Base-by-base conservation (phyloP, 73 alveolate genomes). In the Paramecium biaurelia region DNA sequence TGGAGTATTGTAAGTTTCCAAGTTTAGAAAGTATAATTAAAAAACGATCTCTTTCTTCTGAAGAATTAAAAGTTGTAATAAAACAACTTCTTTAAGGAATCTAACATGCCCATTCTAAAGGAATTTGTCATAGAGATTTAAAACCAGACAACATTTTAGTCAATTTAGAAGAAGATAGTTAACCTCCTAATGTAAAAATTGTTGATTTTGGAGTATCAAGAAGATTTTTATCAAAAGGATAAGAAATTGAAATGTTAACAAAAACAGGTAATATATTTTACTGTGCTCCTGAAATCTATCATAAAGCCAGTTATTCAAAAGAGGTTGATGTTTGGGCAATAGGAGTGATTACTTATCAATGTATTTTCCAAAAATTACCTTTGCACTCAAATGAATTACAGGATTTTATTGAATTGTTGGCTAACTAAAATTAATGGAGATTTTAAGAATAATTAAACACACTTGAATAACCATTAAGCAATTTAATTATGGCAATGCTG, bases 101-200 rank as follows among this genome's bases (percentile, higher is more conserved):
- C 15, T 28, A 70, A 15, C 87, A 89, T 70, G 59, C 84, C 1
- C 94, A 89, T 70, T 58, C 58, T 70, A 82, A 89, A 32, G 94
- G 94, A 21, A 89, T 89, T 21, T 89, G 94, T n/a, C 94, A 89
- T 89, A 63, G 94, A 49, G 94, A 89, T 32, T 37, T 89, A 20
- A 89, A 89, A 10, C 94, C 94, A 26, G 94, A 89, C 35, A 89
- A 89, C 23, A 70, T 89, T 12, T 49, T 89, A 28, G 88, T 89
- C 23, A 41, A 79, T 23, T 24, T 79, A 20, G 45, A 30, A 9
- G 59, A 72, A 4, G 30, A 72, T 35, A 45, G 74, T 79, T 58
- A 32, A 12, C 28, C 34, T 79, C 37, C 76, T 2, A 18, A 26
- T 24, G 70, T 79, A 10, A 79, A 79, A 63, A 23, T 79, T 11